Evolutionary conservation across 495 filamentous ascomycete species (phyloP), one percentile per base, ranked within the genome.

Genomic region (Aspergillus diversus): DNA sequence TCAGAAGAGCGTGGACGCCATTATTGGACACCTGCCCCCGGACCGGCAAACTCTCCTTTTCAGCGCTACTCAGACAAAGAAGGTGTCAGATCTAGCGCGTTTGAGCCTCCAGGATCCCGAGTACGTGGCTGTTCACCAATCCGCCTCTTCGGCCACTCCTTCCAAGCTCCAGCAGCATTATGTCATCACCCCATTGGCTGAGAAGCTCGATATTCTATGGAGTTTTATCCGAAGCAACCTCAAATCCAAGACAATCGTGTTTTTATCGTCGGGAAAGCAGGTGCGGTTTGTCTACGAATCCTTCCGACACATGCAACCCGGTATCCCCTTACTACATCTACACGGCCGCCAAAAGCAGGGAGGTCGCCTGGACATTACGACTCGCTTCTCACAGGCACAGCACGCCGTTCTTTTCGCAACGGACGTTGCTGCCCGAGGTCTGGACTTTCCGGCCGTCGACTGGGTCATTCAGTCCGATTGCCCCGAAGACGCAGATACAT

Each of bases 381-480:
- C 83, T 5, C 86, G 87, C 43, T 99, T 97, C 71, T 84, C 90
- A 0, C 80, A 87, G 11, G 82, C 93, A 3, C 90, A 93, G 67
- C 81, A 90, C 47, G 86, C 88, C 4, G 97, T 96, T 67, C 84
- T 99, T 1, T 97, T 99, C 69, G 91, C 94, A 1, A 99, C 95
- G 0, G 95, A 99, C 71, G 91, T 99, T 34, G 92, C 93, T 37
- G 95, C 95, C 0, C 84, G 95, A 66, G 95, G 95, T 57, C 82
- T 99, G 8, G 95, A 99, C 72, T 97, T 99, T 72, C 95, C 95
- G 0, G 91, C 93, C 12, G 93, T 99, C 1, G 95, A 98, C 73
- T 99, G 95, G 93, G 95, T 99, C 9, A 88, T 98, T 50, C 95
- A 99, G 70, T 75, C 92, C 33, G 95, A 99, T 73, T 96, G 92